Evolutionary conservation across 768 basidiomycete genomes (phyloP).

Genomic region (Neoboletus subvelutipes): DNA sequence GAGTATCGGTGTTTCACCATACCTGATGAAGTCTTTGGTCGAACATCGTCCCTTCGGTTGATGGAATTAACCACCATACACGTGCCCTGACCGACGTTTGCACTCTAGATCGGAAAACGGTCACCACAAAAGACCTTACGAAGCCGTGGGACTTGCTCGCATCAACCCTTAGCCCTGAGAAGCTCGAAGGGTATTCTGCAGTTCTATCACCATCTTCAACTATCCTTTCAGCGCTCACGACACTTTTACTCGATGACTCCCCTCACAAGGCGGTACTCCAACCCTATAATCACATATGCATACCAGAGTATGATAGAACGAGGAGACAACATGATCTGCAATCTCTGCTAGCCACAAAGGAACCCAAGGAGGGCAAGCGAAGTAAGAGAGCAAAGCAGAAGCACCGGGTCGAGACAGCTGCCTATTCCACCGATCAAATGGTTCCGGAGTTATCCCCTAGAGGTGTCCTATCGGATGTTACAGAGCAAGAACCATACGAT

Average conservation of each 20-base stretch:
- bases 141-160: slow-evolving; percentile 61
- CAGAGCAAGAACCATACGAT: slow-evolving; percentile 40
- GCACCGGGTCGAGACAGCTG: neutral
- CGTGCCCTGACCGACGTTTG: neutral
- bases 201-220: slow-evolving; percentile 2
- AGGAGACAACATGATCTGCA: slow-evolving; percentile 42
- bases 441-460: neutral
- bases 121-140: slow-evolving; percentile 73
- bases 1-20: slow-evolving; percentile 35
- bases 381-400: slow-evolving; percentile 6
- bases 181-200: neutral
- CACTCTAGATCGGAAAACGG: slow-evolving; percentile 17
- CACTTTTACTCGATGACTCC: slow-evolving; percentile 54
- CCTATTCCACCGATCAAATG: neutral
- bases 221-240: slow-evolving; percentile 45
- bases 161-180: slow-evolving; percentile 6
- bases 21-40: neutral
- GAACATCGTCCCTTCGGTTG: slow-evolving; percentile 16
- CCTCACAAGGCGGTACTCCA: slow-evolving; percentile 60
- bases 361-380: slow-evolving; percentile 11
- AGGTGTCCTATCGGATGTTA: neutral
- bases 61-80: neutral
- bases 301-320: slow-evolving; percentile 60
- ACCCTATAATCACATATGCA: slow-evolving; percentile 80
- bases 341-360: slow-evolving; percentile 20